These are phyloP conservation scores for Tillandsia leiboldiana DNA, from an alignment of 176 grass and related monocot species.

Conservation along the genomic window DNA sequence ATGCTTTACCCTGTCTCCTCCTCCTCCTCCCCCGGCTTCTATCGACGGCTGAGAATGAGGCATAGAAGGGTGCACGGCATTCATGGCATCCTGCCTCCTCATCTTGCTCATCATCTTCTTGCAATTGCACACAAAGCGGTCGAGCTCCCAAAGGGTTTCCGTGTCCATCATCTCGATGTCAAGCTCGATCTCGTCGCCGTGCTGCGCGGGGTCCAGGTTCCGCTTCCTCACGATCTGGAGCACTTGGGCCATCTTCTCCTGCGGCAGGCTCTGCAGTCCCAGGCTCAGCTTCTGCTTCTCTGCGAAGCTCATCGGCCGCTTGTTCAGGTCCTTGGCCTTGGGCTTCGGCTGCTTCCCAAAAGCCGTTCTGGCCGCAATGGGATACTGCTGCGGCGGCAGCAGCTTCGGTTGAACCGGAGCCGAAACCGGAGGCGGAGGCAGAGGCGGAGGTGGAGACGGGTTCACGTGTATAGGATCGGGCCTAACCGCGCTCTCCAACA, in stretches of 20 bases:
- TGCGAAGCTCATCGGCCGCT: slow-evolving; percentile 72
- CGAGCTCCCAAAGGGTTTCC: slow-evolving; percentile 85
- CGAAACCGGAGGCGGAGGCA: background rate
- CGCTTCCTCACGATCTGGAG: slow-evolving; percentile 76
- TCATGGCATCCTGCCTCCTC: slow-evolving; percentile 27
- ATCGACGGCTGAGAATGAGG: background rate
- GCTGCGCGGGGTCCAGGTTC: slow-evolving; percentile 38
- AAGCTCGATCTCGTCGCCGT: slow-evolving; percentile 86
- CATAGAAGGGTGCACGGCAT: background rate
- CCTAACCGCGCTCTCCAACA: too few species aligned
- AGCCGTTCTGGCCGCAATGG: slow-evolving; percentile 20
- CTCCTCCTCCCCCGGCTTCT: background rate
- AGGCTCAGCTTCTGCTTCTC: slow-evolving; percentile 78
- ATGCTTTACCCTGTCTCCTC: slow-evolving; percentile 2
- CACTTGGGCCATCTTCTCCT: slow-evolving; percentile 77
- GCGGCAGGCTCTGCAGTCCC: slow-evolving; percentile 55
- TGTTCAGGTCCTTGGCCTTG: slow-evolving; percentile 68
- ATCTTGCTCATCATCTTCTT: slow-evolving; percentile 78
- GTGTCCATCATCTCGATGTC: slow-evolving; percentile 79
- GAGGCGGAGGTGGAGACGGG: background rate
- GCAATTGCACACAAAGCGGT: slow-evolving; percentile 77
- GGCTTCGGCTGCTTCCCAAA: slow-evolving; percentile 46
- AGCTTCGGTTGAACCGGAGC: slow-evolving; percentile 5
- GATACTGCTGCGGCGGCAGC: background rate
- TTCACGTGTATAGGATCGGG: background rate